Evolutionary conservation across 805 yeast genomes (phyloP), one percentile per base, ranked within the genome.

Genomic region (Candida sithepensis): DNA sequence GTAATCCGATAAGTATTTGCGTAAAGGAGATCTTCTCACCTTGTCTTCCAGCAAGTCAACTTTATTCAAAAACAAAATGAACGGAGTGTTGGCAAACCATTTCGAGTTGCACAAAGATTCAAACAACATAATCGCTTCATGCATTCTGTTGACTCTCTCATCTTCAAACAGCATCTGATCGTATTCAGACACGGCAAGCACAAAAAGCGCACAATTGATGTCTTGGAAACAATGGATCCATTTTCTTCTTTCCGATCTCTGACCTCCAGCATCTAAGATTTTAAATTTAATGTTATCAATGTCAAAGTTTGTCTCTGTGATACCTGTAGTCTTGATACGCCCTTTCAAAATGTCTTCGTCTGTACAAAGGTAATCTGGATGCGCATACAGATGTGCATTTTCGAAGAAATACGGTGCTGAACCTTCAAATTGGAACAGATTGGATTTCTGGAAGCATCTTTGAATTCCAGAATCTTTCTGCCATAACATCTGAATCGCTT

Each of bases 181-280:
- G 65, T 88, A 94, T 69, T 94, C 99, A 42, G 89, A 81, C 22
- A 89, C 82, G 0, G 97, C 97, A 18, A 87, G 77, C 7, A 92
- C 96, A 65, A 89, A 94, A 34, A 92, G 65, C 0, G 95, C 85
- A 3, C 95, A 87, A 0, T 96, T 85, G 43, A 92, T 87, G 52
- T 86, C 88, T 60, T 91, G 94, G 67, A 91, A 91, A 61, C 96
- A 88, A 61, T 90, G 96, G 52, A 91, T 87, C 97, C 97, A 91
- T 64, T 91, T 91, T 57, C 85, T 81, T 51, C 97, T 75, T 64
- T 91, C 97, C 19, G 88, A 81, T 51, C 97, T 71, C 68, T 91
- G 97, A 2, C 99, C 99, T 45, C 99, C 99, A 3, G 97, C 98
- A 72, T 94, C 99, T 39, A 90, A 70, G 38, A 94, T 88, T 59